Evolutionary conservation across 495 filamentous ascomycete species (phyloP), one percentile per base, ranked within the genome.

Genomic region (Neurospora cerealis): DNA sequence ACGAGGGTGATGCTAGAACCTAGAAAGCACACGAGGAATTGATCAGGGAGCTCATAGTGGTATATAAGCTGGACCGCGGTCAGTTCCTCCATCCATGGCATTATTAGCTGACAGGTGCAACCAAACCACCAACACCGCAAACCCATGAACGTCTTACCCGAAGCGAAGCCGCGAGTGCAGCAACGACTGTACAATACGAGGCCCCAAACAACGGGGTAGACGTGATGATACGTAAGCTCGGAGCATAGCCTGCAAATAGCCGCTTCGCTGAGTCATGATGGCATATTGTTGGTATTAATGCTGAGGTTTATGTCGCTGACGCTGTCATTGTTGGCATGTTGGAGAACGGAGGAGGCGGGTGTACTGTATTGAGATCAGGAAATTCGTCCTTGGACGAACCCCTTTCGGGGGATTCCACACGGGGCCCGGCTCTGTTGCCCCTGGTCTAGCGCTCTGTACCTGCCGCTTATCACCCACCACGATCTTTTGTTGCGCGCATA

Each of bases 291-390:
- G 54, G 54, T 34, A 36, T 66, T 36, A 34, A 66, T 66, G 54
- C 54, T 34, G 54, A 66, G 24, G 54, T 17, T 66, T 66, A 34
- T 66, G 54, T 66, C 54, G 54, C 54, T 66, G 54, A 62, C 46
- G 41, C 10, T 24, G 48, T 69, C 34, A 36, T 72, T 72, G 69
- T 76, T 78, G 75, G 77, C 75, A 77, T 74, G 78, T 75, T 77
- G 73, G 70, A 21, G 39, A 36, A 44, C 19, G 21, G 40, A 71
- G 42, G 39, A 60, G 40, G 46, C 32, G 24, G 62, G 72, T 13
- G 32, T 69, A 75, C 76, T 74, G 78, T 73, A 75, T 38, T 66
- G 72, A 38, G 74, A 71, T 77, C 54, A 66, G 54, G 54, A 66
- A 70, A 78, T 74, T 79, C 75, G 76, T 72, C 72, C 32, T 72